Conservation (phyloP, 2,329 filamentous ascomycete species). For the Ceratocystis cubensis region DNA sequence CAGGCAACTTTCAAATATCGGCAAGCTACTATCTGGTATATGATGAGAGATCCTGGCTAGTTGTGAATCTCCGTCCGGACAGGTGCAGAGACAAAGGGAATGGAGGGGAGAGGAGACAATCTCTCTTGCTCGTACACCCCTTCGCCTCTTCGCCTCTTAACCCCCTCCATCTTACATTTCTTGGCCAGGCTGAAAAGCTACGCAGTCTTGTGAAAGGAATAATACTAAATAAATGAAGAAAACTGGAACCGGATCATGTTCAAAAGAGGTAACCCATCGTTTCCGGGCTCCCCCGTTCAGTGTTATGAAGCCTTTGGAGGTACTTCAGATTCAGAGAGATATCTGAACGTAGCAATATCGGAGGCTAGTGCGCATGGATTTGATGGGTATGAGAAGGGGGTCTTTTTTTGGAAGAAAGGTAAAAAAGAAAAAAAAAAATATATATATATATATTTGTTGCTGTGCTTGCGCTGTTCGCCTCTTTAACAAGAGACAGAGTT, state of each 20-base stretch:
- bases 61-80: no score
- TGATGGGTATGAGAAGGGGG: neutral
- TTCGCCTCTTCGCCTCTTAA: neutral
- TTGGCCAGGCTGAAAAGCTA: slow-evolving; percentile 1
- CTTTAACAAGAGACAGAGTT: no score
- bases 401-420: no score
- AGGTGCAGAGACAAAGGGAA: no score
- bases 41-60: neutral
- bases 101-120: neutral
- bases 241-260: neutral
- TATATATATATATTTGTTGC: no score
- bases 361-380: neutral
- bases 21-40: neutral
- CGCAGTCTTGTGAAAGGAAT: neutral
- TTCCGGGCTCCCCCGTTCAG: neutral
- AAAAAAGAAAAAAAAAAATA: no score
- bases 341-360: neutral
- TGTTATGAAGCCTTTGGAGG: neutral
- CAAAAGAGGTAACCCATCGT: neutral
- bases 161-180: neutral
- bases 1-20: slow-evolving; percentile 1
- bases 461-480: no score
- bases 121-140: neutral
- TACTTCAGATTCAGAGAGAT: neutral
- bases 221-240: neutral